Conservation (phyloP, 2,329 filamentous ascomycete species). For the Alternaria triticimaculans region DNA sequence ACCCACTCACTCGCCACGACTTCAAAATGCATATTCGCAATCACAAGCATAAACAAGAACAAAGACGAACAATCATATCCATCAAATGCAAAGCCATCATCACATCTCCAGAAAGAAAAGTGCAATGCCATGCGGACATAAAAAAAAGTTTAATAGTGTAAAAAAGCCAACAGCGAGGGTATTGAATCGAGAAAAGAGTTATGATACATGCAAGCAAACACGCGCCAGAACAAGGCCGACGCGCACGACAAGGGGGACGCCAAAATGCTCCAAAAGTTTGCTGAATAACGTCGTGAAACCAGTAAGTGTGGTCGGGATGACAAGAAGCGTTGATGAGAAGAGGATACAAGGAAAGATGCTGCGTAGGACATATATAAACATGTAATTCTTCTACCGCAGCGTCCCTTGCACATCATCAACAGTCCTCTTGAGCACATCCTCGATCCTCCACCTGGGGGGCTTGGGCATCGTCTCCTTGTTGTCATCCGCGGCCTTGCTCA, state of each 20-base stretch:
- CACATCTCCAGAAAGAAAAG: accelerated
- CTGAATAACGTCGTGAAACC: background rate
- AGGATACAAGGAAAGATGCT: background rate
- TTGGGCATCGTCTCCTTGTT: slow-evolving; percentile 57
- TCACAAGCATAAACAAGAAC: background rate
- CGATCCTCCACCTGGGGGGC: slow-evolving; percentile 79
- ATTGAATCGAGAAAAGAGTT: background rate
- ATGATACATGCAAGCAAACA: background rate
- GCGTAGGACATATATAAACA: background rate
- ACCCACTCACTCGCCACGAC: background rate
- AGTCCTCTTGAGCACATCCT: slow-evolving; percentile 75
- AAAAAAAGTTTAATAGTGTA: background rate
- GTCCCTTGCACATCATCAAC: slow-evolving; percentile 77
- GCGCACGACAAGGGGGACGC: background rate
- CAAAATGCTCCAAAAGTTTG: background rate
- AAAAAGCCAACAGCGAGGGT: slow-evolving; percentile 3
- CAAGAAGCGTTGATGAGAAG: background rate
- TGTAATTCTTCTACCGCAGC: slow-evolving; percentile 62
- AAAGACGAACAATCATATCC: background rate
- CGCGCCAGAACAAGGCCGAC: background rate
- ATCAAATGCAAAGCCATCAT: background rate
- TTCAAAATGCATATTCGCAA: background rate
- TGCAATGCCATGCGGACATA: background rate
- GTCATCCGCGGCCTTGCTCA: slow-evolving; percentile 49
- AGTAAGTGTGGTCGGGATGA: background rate